Conservation (phyloP, 2,329 filamentous ascomycete genomes). For the Monosporascus sp. region DNA sequence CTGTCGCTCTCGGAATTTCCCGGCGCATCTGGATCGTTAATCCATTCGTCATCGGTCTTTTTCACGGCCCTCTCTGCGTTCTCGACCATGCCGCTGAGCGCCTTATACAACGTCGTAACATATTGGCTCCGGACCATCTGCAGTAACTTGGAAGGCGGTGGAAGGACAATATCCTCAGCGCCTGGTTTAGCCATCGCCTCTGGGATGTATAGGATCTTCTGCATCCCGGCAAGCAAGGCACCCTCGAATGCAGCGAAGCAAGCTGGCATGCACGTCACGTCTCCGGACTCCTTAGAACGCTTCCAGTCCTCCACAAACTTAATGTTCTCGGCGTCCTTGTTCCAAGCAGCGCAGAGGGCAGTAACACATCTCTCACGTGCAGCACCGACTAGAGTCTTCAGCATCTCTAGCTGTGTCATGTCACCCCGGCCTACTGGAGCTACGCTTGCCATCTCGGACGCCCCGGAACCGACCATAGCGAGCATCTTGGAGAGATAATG, state of each 20-base stretch:
- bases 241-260: constrained; percentile 83
- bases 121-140: constrained; percentile 91
- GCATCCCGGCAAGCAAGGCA: constrained; percentile 76
- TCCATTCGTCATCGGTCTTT: constrained; percentile 59
- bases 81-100: constrained; percentile 91
- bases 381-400: constrained; percentile 69
- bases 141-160: constrained; percentile 79
- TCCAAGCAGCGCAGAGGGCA: constrained; percentile 87
- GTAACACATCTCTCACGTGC: constrained; percentile 81
- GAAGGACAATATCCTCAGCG: constrained; percentile 70
- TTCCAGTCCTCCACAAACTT: constrained; percentile 94
- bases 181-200: constrained; percentile 74
- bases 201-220: constrained; percentile 90
- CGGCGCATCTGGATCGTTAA: constrained; percentile 39
- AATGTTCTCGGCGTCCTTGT: constrained; percentile 85
- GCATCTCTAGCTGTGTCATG: constrained; percentile 59
- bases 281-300: constrained; percentile 70
- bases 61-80: constrained; percentile 76
- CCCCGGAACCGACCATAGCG: constrained; percentile 75
- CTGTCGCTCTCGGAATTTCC: constrained; percentile 25
- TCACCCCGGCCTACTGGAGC: constrained; percentile 55
- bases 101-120: constrained; percentile 89
- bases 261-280: constrained; percentile 86
- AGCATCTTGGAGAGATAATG: constrained; percentile 83
- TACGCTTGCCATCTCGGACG: constrained; percentile 77